phyloP scores from a whole-genome alignment of 345 rosid species.

The Salix dunnii region DNA sequence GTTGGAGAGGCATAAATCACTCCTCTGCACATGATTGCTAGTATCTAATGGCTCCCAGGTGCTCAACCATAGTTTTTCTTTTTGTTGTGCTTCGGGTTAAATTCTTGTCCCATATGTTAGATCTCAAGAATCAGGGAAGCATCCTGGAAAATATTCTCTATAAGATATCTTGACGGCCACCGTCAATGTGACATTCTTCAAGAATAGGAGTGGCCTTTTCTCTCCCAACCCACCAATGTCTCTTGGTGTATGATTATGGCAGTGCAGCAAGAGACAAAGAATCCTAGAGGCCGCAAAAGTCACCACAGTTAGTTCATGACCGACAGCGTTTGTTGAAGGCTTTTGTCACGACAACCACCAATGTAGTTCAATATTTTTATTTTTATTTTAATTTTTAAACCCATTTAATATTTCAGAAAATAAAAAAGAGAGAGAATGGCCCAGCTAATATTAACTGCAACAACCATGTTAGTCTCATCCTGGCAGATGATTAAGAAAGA shows the following conservation, averaged over 20 bases:
- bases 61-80: too few species aligned
- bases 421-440: neutral
- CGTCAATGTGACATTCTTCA: neutral
- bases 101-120: neutral
- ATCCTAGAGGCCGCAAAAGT: neutral
- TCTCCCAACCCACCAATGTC: neutral
- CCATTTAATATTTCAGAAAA: too few species aligned
- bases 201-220: neutral
- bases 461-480: neutral
- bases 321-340: neutral
- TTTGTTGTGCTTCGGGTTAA: neutral
- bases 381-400: too few species aligned
- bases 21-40: neutral
- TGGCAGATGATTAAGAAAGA: neutral
- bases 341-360: neutral
- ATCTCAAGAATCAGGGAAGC: constrained; percentile 1
- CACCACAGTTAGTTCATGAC: neutral
- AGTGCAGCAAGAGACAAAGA: neutral
- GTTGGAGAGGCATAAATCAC: neutral
- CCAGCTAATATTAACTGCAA: neutral
- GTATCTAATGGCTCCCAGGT: too few species aligned
- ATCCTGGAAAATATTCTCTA: neutral
- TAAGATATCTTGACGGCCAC: neutral
- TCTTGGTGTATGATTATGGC: neutral
- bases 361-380: too few species aligned